Evolutionary conservation across 768 basidiomycete species (phyloP).

Genomic region (Kwoniella sp.): DNA sequence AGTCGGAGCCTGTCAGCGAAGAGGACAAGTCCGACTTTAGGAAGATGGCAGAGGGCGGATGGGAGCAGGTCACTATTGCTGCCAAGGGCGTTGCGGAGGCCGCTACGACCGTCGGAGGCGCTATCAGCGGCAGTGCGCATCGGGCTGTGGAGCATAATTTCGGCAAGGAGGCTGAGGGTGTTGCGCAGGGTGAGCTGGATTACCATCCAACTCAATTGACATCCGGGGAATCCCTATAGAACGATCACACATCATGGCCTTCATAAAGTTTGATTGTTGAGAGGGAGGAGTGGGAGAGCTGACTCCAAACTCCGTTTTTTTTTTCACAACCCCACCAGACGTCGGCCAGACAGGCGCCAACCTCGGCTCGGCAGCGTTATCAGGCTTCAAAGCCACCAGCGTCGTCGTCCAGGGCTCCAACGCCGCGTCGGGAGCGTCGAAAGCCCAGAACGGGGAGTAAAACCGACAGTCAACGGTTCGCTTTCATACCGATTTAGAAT

Average conservation of each 20-base stretch:
- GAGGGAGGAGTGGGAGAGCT: background rate
- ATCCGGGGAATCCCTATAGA: background rate
- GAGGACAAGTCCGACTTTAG: slow-evolving; percentile 36
- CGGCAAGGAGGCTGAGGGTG: slow-evolving; percentile 44
- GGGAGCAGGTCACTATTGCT: slow-evolving; percentile 44
- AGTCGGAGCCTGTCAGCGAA: slow-evolving; percentile 31
- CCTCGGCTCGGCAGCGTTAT: slow-evolving; percentile 36
- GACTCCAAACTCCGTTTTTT: background rate
- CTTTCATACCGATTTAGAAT: background rate
- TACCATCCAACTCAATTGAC: too few relatives aligned
- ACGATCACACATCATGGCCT: background rate
- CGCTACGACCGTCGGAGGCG: slow-evolving; percentile 34
- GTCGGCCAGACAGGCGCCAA: slow-evolving; percentile 48
- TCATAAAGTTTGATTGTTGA: too few relatives aligned
- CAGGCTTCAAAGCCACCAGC: slow-evolving; percentile 38
- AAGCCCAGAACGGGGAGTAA: slow-evolving; percentile 15
- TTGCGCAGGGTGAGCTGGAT: slow-evolving; percentile 47
- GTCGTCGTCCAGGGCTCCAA: slow-evolving; percentile 45
- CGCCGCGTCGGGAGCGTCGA: slow-evolving; percentile 31
- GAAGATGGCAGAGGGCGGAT: slow-evolving; percentile 38
- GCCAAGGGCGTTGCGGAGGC: slow-evolving; percentile 42
- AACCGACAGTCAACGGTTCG: background rate
- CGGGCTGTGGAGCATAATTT: slow-evolving; percentile 49
- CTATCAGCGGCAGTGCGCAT: slow-evolving; percentile 46
- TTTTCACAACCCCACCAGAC: slow-evolving; percentile 20